phyloP scores from a whole-genome alignment of 192 early-diverging fungal genomes.

The Backusella tuberculispora region DNA sequence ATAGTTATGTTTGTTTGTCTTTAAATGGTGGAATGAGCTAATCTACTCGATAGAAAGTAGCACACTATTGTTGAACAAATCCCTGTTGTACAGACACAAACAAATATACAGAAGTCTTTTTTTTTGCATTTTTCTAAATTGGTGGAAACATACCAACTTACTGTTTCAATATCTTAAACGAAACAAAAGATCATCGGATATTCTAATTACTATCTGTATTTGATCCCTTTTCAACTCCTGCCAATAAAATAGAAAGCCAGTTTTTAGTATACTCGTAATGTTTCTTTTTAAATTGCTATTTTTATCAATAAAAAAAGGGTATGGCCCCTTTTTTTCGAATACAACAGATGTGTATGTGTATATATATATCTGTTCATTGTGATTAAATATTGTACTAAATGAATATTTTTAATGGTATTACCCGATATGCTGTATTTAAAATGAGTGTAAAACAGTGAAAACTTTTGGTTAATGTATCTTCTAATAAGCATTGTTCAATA shows the following conservation, averaged over 20 bases:
- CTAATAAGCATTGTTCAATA: not conserved
- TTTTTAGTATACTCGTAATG: not conserved
- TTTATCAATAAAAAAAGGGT: not conserved
- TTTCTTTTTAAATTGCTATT: not conserved
- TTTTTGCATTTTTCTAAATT: slow-evolving; percentile 13
- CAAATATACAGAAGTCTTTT: not conserved
- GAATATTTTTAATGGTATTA: not conserved
- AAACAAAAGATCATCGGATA: not conserved
- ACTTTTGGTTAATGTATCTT: not conserved
- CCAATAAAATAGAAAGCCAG: not conserved
- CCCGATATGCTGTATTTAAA: not conserved
- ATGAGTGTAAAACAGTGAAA: not conserved
- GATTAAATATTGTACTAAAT: no score
- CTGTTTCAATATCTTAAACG: slow-evolving; percentile 5
- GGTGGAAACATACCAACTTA: not conserved
- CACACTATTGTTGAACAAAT: not conserved
- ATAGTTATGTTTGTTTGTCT: not conserved
- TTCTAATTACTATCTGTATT: not conserved
- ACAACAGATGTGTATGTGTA: no score
- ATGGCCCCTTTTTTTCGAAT: not conserved
- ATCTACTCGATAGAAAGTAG: not conserved
- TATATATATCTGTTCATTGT: no score
- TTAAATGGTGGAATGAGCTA: not conserved
- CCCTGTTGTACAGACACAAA: not conserved
- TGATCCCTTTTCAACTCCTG: not conserved